Conservation (phyloP, 2,329 filamentous ascomycete species). For the Arthrobotrys conoides region DNA sequence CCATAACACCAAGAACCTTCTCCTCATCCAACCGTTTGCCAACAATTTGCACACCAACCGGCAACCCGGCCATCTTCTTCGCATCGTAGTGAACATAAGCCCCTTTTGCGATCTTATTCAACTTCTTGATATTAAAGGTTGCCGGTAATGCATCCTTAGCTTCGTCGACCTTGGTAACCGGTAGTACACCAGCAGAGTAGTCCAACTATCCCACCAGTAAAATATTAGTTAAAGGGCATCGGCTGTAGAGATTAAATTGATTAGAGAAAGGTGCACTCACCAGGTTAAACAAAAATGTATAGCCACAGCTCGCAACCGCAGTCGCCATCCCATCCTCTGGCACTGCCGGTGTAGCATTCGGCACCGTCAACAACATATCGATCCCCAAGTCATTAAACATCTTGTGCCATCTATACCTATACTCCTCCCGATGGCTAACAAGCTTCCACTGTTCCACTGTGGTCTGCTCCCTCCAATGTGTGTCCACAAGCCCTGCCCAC, state of each 20-base stretch:
- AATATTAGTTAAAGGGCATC: conserved; percentile 39
- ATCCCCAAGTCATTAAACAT: conserved; percentile 83
- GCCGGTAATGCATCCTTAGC: conserved; percentile 76
- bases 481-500: conserved; percentile 82
- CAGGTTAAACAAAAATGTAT: conserved; percentile 93
- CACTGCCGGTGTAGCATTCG: conserved; percentile 89
- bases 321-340: conserved; percentile 89
- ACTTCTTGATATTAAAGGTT: conserved; percentile 73
- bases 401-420: conserved; percentile 82
- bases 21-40: conserved; percentile 86
- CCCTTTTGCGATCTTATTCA: conserved; percentile 84
- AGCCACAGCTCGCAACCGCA: conserved; percentile 87
- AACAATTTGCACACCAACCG: conserved; percentile 87
- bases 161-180: conserved; percentile 86
- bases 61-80: conserved; percentile 85
- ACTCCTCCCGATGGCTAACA: conserved; percentile 81
- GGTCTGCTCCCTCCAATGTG: conserved; percentile 78
- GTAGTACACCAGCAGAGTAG: conserved; percentile 85
- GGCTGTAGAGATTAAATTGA: conserved; percentile 1
- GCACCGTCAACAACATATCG: conserved; percentile 86
- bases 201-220: conserved; percentile 74
- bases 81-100: conserved; percentile 91
- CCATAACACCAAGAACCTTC: conserved; percentile 86
- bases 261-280: conserved; percentile 69
- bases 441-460: conserved; percentile 86